Base-by-base conservation (phyloP, 2,329 filamentous ascomycete species). In the Myotisia sp. region DNA sequence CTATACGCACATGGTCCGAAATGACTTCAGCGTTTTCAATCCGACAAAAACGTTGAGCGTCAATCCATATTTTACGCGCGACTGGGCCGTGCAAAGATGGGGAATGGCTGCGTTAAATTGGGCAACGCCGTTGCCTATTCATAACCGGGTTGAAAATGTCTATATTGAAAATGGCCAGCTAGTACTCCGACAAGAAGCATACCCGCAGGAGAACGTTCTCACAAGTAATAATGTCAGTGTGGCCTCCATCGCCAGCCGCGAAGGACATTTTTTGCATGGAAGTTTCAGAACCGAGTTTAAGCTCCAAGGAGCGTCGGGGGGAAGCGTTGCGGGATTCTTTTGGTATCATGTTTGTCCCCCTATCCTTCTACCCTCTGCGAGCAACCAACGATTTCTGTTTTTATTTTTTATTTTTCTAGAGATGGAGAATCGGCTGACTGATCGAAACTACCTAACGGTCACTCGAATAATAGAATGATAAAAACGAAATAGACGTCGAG, bases 401-500 rank as follows among this genome's bases (percentile, higher is more conserved):
- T 26, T 35, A 14, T 3, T 8, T 18, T n/a, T n/a, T n/a, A n/a
- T n/a, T 32, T 22, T 8, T 32, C 7, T 28, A 20, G 24, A 34
- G 18, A 8, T 18, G 8, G 26, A 8, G 5, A 24, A 9, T 24
- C 22, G 8, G 14, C 21, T 26, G 34, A 37, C 29, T 22, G 14
- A 7, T 13, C 19, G 23, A n/a, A 10, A 6, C 14, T 32, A 5
- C 12, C 34, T 38, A 12, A 37, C 20, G 4, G n/a, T 7, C 10
- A 7, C 14, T n/a, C 16, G 7, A 26, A 5, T n/a, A 22, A 31
- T 33, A 51, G 49, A 38, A 50, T 21, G 48, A 51, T 33, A 27
- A 39, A 23, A 45, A 48, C 17, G 49, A 51, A 35, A 45, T 52
- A 16, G 49, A 52, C 29, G 45, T 52, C 24, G 49, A 51, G 34